A percentile compares a stretch with the other conserved stretches of the same genome.
phyloP scores from a whole-genome alignment of 73 alveolate species.

The Tetrahymena elliotti region DNA sequence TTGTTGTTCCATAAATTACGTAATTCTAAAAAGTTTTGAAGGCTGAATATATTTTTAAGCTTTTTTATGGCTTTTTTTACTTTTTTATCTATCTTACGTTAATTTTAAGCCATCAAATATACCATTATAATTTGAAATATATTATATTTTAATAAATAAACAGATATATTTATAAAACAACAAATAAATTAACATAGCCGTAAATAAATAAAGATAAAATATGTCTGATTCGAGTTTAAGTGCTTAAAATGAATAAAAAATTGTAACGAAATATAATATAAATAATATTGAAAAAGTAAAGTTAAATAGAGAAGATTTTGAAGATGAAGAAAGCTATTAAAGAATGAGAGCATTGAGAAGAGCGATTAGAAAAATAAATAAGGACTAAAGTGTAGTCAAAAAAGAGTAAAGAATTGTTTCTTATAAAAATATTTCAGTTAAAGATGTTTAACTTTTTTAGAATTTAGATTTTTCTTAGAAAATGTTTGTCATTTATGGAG shows the following conservation, averaged over 20 bases:
- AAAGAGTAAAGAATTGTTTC: not conserved
- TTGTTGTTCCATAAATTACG: too few relatives aligned
- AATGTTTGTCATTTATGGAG: not conserved
- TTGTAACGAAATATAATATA: not conserved
- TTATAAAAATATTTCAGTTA: not conserved
- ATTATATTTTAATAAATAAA: too few relatives aligned
- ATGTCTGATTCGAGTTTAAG: not conserved
- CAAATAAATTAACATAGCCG: too few relatives aligned
- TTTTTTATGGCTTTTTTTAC: too few relatives aligned
- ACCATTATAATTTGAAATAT: too few relatives aligned
- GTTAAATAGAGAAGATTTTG: not conserved
- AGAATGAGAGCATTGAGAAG: not conserved
- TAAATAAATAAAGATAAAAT: too few relatives aligned
- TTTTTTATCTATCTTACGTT: too few relatives aligned
- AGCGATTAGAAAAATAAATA: not conserved
- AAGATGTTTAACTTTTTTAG: not conserved
- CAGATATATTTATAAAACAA: not conserved
- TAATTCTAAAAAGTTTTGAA: too few relatives aligned
- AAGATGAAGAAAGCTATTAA: not conserved
- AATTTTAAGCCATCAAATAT: too few relatives aligned
- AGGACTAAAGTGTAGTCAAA: not conserved
- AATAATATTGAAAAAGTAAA: not conserved
- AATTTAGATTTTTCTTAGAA: not conserved
- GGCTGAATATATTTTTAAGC: too few relatives aligned
- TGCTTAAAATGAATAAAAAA: not conserved